A percentile compares a stretch with the other conserved stretches of the same genome.
Evolutionary conservation across 1,139 yeast genomes (phyloP).

Genomic region (Nakaseomyces bracarensis): DNA sequence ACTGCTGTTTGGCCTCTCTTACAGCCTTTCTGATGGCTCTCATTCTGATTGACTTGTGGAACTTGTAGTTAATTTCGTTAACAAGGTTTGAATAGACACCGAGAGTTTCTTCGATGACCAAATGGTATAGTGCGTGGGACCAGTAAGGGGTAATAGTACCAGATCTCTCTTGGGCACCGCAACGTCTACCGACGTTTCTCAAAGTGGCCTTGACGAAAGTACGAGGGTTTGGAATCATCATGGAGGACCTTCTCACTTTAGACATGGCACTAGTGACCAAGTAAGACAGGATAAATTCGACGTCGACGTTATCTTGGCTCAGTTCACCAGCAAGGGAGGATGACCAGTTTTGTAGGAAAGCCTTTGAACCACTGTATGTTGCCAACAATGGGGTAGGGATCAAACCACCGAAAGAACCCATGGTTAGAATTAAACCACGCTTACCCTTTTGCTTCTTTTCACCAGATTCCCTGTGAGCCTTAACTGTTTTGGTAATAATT

Average conservation of each 20-base stretch:
- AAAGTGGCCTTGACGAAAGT: slow-evolving; percentile 66
- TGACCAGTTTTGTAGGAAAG: slow-evolving; percentile 91
- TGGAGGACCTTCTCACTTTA: slow-evolving; percentile 70
- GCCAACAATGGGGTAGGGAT: slow-evolving; percentile 90
- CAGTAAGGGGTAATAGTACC: slow-evolving; percentile 89
- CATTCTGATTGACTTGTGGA: slow-evolving; percentile 72
- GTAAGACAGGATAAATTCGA: slow-evolving; percentile 79
- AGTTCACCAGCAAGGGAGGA: slow-evolving; percentile 84
- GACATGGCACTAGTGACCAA: slow-evolving; percentile 95
- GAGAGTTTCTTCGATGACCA: slow-evolving; percentile 64
- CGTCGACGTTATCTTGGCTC: slow-evolving; percentile 61
- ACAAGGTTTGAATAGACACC: slow-evolving; percentile 75
- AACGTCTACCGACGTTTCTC: slow-evolving; percentile 65
- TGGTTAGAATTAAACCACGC: slow-evolving; percentile 73
- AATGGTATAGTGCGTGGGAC: slow-evolving; percentile 91
- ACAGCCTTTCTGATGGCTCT: slow-evolving; percentile 81
- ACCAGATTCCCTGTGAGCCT: slow-evolving; percentile 13
- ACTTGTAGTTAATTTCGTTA: slow-evolving; percentile 54
- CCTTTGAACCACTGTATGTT: slow-evolving; percentile 92
- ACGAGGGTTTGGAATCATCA: slow-evolving; percentile 74
- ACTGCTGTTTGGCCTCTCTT: slow-evolving; percentile 31
- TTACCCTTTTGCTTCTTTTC: slow-evolving; percentile 29
- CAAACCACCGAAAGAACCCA: slow-evolving; percentile 96
- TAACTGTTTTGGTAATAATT: slow-evolving; percentile 47
- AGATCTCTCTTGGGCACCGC: slow-evolving; percentile 86